Evolutionary conservation across 1,139 yeast species (phyloP), one percentile per base, ranked within the genome.

Genomic region (Eremothecium gossypii): DNA sequence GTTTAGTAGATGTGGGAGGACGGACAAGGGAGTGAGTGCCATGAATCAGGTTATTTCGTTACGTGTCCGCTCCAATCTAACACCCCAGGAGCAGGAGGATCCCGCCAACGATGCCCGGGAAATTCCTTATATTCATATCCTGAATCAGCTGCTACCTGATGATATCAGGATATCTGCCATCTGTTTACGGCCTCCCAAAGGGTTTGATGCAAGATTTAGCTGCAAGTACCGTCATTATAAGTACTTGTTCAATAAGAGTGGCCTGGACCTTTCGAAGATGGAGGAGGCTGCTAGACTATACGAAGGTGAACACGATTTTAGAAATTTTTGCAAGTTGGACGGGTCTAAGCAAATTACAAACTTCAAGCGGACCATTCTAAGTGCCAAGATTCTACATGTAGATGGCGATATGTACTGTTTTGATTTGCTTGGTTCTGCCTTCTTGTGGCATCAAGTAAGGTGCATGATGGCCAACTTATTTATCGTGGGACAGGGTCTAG

Each of bases 371-470:
- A 69, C 68, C 10, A 76, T 89, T 14, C 54, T 69, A 35, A 63
- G 69, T 38, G 69, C 89, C 0, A 62, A 70, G 11, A 78, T 85
- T 10, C 48, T 68, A 8, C 68, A 64, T 6, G 52, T 75, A 5
- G 53, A 60, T 17, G 60, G 54, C 27, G 73, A 71, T 33, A 68
- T 71, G 44, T 83, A 72, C 54, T 82, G 80, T 45, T 79, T 91
- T 59, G 89, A 87, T 58, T 67, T 91, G 41, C 72, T 76, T 49
- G 99, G 98, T 0, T 70, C 85, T 2, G 98, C 98, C 7, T 93
- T 93, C 53, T 66, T 93, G 45, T 93, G 98, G 98, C 97, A 93
- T 60, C 99, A 93, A 61, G 99, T 93, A 17, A 74, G 98, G 41
- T 87, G 95, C 52, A 91, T 93, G 95, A 76, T 87, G 66, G 95